These are phyloP conservation scores for Wickerhamiella galacta DNA, from an alignment of 805 yeast species.

Conservation along the genomic window DNA sequence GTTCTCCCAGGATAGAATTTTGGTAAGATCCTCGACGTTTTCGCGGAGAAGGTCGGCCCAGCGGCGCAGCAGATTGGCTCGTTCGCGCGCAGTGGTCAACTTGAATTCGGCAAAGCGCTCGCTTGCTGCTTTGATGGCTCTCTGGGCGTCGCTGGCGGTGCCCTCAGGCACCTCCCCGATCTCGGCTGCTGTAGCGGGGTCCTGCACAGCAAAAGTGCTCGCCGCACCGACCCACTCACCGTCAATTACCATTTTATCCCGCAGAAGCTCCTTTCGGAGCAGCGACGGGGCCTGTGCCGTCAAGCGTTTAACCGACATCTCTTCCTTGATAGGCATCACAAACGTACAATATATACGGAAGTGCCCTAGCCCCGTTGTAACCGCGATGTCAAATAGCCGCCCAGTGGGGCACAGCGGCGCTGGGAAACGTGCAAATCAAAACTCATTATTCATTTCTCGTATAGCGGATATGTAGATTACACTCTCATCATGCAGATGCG, in stretches of 20 bases:
- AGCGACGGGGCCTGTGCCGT: neutral
- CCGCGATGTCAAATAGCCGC: no score
- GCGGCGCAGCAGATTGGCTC: conserved; percentile 35
- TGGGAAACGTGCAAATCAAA: no score
- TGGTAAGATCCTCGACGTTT: conserved; percentile 50
- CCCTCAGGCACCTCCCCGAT: conserved; percentile 42
- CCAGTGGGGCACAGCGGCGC: no score
- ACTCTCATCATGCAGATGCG: no score
- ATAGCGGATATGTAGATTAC: no score
- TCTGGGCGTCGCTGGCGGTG: conserved; percentile 31
- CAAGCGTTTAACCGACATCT: no score
- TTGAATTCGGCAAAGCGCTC: conserved; percentile 37
- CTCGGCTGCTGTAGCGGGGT: conserved; percentile 52
- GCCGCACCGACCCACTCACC: conserved; percentile 51
- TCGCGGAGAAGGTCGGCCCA: conserved; percentile 38
- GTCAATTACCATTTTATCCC: conserved; percentile 31
- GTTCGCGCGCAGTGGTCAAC: conserved; percentile 37
- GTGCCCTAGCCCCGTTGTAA: no score
- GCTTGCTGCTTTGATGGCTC: conserved; percentile 40
- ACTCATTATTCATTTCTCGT: no score
- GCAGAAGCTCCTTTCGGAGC: neutral
- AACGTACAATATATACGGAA: no score
- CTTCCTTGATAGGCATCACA: no score
- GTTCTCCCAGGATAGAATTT: conserved; percentile 47
- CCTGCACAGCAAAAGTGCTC: conserved; percentile 42